These are phyloP conservation scores for Cerioporus squamosus DNA, from an alignment of 1,284 basidiomycete genomes.

Conservation along the genomic window DNA sequence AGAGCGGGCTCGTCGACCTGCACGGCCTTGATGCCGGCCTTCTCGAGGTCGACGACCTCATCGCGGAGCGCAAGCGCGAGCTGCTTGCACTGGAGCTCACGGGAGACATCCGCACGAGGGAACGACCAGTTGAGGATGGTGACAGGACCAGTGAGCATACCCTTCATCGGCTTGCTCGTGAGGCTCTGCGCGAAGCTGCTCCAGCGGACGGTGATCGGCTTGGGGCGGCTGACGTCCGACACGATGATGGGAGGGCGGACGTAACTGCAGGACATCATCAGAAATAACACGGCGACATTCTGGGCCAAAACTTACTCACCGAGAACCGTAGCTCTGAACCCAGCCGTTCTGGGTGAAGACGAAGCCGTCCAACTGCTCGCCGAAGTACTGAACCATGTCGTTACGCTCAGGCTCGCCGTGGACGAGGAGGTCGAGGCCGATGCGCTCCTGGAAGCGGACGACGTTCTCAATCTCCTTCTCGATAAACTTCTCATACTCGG, in stretches of 20 bases:
- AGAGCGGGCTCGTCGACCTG: conserved; percentile 99
- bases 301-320: conserved; percentile 48
- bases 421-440: conserved; percentile 96
- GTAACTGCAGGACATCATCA: conserved; percentile 65
- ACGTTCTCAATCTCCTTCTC: conserved; percentile 97
- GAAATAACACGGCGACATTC: conserved; percentile 4
- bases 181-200: conserved; percentile 96
- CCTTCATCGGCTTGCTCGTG: conserved; percentile 97
- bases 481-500: conserved; percentile 97
- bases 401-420: conserved; percentile 99
- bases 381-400: conserved; percentile 99
- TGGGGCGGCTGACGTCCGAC: conserved; percentile 94
- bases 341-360: conserved; percentile 98
- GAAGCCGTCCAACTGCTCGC: conserved; percentile 95
- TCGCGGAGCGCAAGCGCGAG: conserved; percentile 98
- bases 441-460: conserved; percentile 95
- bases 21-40: conserved; percentile 96
- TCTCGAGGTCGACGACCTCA: conserved; percentile 97
- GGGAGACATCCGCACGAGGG: conserved; percentile 97
- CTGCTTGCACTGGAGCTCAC: conserved; percentile 98
- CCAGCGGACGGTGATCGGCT: conserved; percentile 97
- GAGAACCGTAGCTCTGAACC: conserved; percentile 98
- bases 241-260: conserved; percentile 99
- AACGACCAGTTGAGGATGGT: conserved; percentile 99
- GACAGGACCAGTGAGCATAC: conserved; percentile 97